phyloP scores from a whole-genome alignment of 768 basidiomycete species.

The Boletus insuetus region DNA sequence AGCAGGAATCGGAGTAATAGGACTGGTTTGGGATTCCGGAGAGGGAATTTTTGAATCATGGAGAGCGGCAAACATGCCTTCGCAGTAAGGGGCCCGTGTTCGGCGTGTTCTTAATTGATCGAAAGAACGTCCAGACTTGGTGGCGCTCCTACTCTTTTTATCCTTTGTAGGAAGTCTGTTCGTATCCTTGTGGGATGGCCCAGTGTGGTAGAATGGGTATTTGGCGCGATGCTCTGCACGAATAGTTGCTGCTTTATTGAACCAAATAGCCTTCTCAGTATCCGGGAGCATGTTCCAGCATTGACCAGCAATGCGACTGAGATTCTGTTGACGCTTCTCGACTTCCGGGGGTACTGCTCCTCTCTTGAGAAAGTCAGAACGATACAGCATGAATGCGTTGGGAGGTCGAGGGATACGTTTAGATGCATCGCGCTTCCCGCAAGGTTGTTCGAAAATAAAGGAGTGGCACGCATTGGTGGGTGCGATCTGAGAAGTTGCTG shows the following conservation, averaged over 20 bases:
- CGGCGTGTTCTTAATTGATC: slow-evolving; percentile 32
- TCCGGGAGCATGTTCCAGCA: slow-evolving; percentile 47
- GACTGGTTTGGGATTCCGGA: slow-evolving; percentile 1
- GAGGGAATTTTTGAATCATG: slow-evolving; percentile 2
- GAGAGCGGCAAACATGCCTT: slow-evolving; percentile 13
- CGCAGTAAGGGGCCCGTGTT: slow-evolving; percentile 15
- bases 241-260: slow-evolving; percentile 26
- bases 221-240: slow-evolving; percentile 28
- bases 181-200: slow-evolving; percentile 22
- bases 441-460: neutral
- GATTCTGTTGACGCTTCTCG: slow-evolving; percentile 53
- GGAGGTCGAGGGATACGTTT: slow-evolving; percentile 46
- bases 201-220: slow-evolving; percentile 31
- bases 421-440: neutral
- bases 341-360: slow-evolving; percentile 40
- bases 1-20: neutral
- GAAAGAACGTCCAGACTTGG: slow-evolving; percentile 35
- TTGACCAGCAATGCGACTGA: slow-evolving; percentile 50
- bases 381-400: slow-evolving; percentile 59
- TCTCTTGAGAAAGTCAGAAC: slow-evolving; percentile 48
- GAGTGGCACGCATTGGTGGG: slow-evolving; percentile 3
- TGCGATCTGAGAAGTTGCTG: slow-evolving; percentile 2
- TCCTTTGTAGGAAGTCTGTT: slow-evolving; percentile 15
- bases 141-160: slow-evolving; percentile 35
- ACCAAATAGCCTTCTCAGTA: slow-evolving; percentile 37